These are phyloP conservation scores for Talaromyces pinophilus DNA, from an alignment of 2,329 filamentous ascomycete genomes.

Conservation along the genomic window DNA sequence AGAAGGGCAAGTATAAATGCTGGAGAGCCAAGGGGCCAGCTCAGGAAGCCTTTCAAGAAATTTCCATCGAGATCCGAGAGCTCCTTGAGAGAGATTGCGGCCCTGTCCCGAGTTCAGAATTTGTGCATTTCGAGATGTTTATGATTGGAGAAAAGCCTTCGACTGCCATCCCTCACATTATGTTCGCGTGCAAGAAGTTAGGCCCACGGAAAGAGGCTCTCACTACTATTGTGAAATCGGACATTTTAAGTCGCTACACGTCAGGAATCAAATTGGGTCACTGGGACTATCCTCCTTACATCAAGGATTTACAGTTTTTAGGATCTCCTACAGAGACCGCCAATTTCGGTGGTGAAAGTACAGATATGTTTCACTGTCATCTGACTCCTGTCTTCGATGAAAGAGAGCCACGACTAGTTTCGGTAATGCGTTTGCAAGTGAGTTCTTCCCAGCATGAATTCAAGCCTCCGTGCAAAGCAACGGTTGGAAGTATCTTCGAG, in stretches of 20 bases:
- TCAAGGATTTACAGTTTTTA: neutral
- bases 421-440: neutral
- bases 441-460: neutral
- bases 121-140: neutral
- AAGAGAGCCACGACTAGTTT: neutral
- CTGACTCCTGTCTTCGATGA: neutral
- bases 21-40: neutral
- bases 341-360: neutral
- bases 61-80: neutral
- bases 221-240: neutral
- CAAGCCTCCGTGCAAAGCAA: neutral
- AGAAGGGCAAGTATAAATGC: neutral
- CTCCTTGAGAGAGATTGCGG: neutral
- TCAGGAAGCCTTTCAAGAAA: neutral
- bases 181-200: neutral
- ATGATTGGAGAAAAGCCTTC: conserved; percentile 1
- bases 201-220: neutral
- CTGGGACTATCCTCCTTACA: conserved; percentile 5
- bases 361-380: neutral
- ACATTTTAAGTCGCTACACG: neutral
- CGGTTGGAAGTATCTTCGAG: neutral
- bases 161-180: conserved; percentile 1
- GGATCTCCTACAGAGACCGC: neutral
- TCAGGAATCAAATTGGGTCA: neutral
- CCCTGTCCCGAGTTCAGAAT: neutral